phyloP scores from a whole-genome alignment of 2,329 filamentous ascomycete genomes.

The Phialophora chinensis region DNA sequence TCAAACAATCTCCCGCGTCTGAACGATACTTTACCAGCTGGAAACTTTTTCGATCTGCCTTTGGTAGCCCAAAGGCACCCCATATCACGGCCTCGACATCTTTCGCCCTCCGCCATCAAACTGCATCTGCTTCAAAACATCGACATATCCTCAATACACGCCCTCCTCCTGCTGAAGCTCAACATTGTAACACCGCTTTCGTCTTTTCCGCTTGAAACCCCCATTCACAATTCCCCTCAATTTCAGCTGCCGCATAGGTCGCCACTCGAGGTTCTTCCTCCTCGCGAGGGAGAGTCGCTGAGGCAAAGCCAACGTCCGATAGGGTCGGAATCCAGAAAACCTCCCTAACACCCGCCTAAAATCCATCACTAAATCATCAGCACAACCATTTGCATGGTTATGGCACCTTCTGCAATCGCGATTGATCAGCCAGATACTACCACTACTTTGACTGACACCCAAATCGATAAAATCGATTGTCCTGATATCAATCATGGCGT shows the following conservation, averaged over 20 bases:
- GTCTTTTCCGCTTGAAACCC: constrained; percentile 36
- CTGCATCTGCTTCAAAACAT: constrained; percentile 52
- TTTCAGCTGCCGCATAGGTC: constrained; percentile 99
- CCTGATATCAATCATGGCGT: constrained; percentile 55
- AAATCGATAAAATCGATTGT: constrained; percentile 42
- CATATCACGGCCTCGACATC: constrained; percentile 39
- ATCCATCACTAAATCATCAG: constrained; percentile 39
- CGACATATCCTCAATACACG: constrained; percentile 56
- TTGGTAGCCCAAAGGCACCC: constrained; percentile 38
- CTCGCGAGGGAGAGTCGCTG: constrained; percentile 98
- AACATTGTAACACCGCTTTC: constrained; percentile 30
- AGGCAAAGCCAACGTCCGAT: constrained; percentile 84
- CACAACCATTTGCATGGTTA: constrained; percentile 60
- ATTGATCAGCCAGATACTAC: constrained; percentile 43
- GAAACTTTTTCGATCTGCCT: constrained; percentile 29
- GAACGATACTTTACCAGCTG: constrained; percentile 10
- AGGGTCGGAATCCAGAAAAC: constrained; percentile 92
- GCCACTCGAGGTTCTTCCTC: constrained; percentile 98
- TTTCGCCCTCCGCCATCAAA: constrained; percentile 46
- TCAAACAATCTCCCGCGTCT: neutral
- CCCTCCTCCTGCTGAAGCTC: constrained; percentile 50
- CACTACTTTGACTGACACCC: constrained; percentile 40
- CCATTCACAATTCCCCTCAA: constrained; percentile 61
- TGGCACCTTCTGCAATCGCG: constrained; percentile 73
- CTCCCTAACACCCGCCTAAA: constrained; percentile 74